Base-by-base conservation (phyloP, 1,284 basidiomycete species). In the Ganoderma meredithae region DNA sequence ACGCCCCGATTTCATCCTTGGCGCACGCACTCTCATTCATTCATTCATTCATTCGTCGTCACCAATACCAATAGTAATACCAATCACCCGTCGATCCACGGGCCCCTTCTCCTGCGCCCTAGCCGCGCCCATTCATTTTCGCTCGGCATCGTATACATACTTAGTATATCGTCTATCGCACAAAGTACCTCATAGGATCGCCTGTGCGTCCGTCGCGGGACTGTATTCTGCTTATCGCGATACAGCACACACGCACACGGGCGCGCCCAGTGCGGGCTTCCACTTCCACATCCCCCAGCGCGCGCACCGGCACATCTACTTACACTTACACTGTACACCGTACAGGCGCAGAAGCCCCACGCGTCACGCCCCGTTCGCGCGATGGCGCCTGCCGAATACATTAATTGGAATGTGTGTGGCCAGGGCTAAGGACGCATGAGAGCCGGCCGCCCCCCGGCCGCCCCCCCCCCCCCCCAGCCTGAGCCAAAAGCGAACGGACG, bases 51-150 rank as follows among this genome's bases (percentile, higher is more conserved):
- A 31, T 31, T 31, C 17, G n/a, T 31, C 33, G 27, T 17, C 25
- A 27, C 15, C 15, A 36, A 36, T 36, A 6, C 3, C 6, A 36
- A 36, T 36, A 6, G 3, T 6, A 36, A 36, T 36, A 36, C 36
- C 36, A 27, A 31, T 56, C 55, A 39, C 19, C 33, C 55, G 55
- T 58, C 27, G 55, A 58, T 58, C 55, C 55, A 58, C 55, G 33
- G 52, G 27, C 47, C 47, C 47, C 47, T 53, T 53, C 52, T 53
- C 27, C 13, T 19, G 13, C 52, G 36, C 36, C 36, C 6, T 36
- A 53, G 52, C 52, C 31, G 52, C 52, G 27, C 52, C 25, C 27
- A 27, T 33, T 33, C 52, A 55, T 0, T 49, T 22, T 10, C 47
- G 22, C 1, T 44, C 17, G 7, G 17, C 17, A 49, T 49, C 12